These are phyloP conservation scores for Lophium mytilinum DNA, from an alignment of 495 filamentous ascomycete species.

Conservation along the genomic window DNA sequence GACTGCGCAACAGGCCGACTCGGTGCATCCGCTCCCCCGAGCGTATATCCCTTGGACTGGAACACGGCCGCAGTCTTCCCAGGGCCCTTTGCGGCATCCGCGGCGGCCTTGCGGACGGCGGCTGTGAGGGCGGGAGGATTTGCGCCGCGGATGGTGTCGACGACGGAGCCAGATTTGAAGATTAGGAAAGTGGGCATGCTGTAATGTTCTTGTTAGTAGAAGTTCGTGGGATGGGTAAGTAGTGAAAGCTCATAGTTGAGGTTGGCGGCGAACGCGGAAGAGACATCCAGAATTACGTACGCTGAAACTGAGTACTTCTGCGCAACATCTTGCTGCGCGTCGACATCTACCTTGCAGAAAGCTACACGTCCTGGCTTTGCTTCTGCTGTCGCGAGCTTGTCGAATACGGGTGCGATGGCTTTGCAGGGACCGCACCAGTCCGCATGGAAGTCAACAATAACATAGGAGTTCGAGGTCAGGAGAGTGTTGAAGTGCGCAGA, in stretches of 20 bases:
- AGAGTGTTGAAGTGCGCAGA: conserved; percentile 19
- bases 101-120: conserved; percentile 22
- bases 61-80: conserved; percentile 8
- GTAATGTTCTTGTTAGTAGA: not conserved
- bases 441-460: conserved; percentile 30
- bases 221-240: too few species aligned
- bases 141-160: conserved; percentile 29
- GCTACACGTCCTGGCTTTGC: conserved; percentile 16
- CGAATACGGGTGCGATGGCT: conserved; percentile 25
- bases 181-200: conserved; percentile 32
- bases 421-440: conserved; percentile 32
- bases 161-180: conserved; percentile 19
- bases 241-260: too few species aligned
- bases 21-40: conserved; percentile 4
- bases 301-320: conserved; percentile 24
- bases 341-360: conserved; percentile 29
- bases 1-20: conserved; percentile 2
- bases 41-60: conserved; percentile 23
- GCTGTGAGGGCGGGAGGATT: conserved; percentile 26
- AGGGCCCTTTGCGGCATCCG: conserved; percentile 12
- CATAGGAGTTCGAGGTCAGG: conserved; percentile 18
- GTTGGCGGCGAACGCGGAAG: not conserved
- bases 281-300: conserved; percentile 6
- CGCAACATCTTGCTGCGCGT: conserved; percentile 21
- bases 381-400: conserved; percentile 22